A percentile compares a stretch with the other conserved stretches of the same genome.
These are phyloP conservation scores for Asterionellopsis glacialis DNA, from an alignment of 108 stramenopile genomes.

Conservation along the genomic window DNA sequence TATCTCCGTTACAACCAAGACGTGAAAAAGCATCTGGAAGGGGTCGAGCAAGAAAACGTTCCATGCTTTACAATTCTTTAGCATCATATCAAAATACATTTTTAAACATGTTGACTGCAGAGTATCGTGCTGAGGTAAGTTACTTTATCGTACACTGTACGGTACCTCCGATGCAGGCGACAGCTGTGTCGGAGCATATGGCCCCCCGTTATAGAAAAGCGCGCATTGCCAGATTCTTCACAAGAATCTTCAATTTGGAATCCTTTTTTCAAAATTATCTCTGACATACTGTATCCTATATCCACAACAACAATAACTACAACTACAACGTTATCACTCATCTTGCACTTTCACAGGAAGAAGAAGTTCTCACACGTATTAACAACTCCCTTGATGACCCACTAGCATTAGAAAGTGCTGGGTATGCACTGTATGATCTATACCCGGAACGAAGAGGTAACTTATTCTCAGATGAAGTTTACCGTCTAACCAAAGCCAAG, in stretches of 20 bases:
- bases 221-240: neutral
- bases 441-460: conserved; percentile 73
- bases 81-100: conserved; percentile 72
- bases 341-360: conserved; percentile 36
- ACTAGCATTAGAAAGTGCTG: conserved; percentile 50
- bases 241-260: conserved; percentile 1
- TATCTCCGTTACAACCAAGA: neutral
- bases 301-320: neutral
- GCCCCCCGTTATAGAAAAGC: too few relatives aligned
- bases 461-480: conserved; percentile 82
- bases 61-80: conserved; percentile 64
- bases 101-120: conserved; percentile 56
- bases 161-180: neutral
- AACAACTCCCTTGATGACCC: conserved; percentile 72
- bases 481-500: conserved; percentile 62
- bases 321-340: neutral
- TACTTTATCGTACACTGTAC: neutral
- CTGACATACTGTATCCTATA: neutral
- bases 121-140: conserved; percentile 71
- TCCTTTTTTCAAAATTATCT: neutral
- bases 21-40: conserved; percentile 38
- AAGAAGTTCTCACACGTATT: conserved; percentile 65
- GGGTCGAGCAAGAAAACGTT: conserved; percentile 66
- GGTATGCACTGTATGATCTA: conserved; percentile 71
- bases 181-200: too few relatives aligned